Percentiles rank a stretch among this genome's conserved stretches.
These are phyloP conservation scores for Paraphysoderma sedebokerense DNA, from an alignment of 371 early-diverging fungal genomes.

Conservation along the genomic window DNA sequence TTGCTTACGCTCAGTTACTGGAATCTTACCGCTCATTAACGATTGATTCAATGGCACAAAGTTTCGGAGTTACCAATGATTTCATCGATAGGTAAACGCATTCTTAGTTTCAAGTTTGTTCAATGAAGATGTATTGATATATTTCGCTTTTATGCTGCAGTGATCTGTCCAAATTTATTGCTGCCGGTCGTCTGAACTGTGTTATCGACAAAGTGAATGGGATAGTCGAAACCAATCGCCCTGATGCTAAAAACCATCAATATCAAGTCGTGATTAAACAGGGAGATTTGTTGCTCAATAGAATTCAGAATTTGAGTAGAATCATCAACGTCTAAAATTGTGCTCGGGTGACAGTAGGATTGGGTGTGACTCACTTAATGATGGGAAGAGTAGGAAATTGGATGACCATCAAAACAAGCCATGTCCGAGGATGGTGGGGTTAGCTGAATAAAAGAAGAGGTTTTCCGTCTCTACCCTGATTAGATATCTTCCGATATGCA, in stretches of 20 bases:
- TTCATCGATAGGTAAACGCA: no score
- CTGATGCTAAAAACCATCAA: conserved; percentile 90
- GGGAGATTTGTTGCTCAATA: conserved; percentile 86
- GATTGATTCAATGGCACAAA: conserved; percentile 86
- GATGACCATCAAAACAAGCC: no score
- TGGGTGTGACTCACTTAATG: not conserved
- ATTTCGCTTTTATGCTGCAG: no score
- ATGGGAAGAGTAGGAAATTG: not conserved
- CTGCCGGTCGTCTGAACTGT: conserved; percentile 91
- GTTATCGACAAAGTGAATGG: conserved; percentile 98
- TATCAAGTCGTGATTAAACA: conserved; percentile 91
- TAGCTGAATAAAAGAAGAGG: no score
- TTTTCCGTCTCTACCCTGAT: no score
- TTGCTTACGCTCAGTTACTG: conserved; percentile 91
- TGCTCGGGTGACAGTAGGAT: not conserved
- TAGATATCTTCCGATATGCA: no score
- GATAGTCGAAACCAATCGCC: conserved; percentile 89
- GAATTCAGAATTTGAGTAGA: conserved; percentile 88
- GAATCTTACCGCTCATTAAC: conserved; percentile 94
- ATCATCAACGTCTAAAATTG: conserved; percentile 41
- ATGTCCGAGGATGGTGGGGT: no score
- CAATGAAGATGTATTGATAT: no score
- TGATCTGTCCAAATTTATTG: conserved; percentile 91
- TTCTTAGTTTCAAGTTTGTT: no score
- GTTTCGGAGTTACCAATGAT: conserved; percentile 91